phyloP scores from a whole-genome alignment of 2,329 filamentous ascomycete genomes.

The Aspergillus calidoustus region DNA sequence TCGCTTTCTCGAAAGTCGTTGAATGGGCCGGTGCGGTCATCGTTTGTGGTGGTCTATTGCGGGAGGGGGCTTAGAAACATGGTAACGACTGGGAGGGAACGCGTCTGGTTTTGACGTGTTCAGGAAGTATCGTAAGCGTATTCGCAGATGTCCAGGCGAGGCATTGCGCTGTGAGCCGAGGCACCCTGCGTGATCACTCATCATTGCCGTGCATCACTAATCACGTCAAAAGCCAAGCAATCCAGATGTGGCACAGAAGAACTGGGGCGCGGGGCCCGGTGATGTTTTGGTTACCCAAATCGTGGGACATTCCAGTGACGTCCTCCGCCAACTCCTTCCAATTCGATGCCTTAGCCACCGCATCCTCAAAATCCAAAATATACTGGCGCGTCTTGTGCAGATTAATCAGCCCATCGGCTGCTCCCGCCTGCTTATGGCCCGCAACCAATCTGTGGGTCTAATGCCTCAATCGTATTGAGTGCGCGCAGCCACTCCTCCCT shows the following conservation, averaged over 20 bases:
- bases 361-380: not conserved
- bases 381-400: not conserved
- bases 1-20: slow-evolving; percentile 28
- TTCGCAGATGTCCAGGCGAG: not conserved
- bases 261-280: too few species aligned
- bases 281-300: too few species aligned
- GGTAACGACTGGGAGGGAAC: not conserved
- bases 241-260: too few species aligned
- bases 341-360: not conserved
- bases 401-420: not conserved
- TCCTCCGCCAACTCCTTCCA: not conserved
- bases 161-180: too few species aligned
- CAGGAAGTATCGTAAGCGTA: too few species aligned
- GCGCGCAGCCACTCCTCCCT: not conserved
- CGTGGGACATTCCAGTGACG: too few species aligned
- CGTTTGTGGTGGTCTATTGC: not conserved
- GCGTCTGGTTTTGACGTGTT: not conserved
- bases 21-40: slow-evolving; percentile 5
- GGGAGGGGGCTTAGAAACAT: too few species aligned
- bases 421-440: not conserved
- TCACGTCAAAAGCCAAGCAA: not conserved
- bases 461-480: not conserved
- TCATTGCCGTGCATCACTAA: not conserved
- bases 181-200: not conserved
- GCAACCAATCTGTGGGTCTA: not conserved